These are phyloP conservation scores for Aspergillus fischeri DNA, from an alignment of 2,329 filamentous ascomycete species.

Conservation along the genomic window DNA sequence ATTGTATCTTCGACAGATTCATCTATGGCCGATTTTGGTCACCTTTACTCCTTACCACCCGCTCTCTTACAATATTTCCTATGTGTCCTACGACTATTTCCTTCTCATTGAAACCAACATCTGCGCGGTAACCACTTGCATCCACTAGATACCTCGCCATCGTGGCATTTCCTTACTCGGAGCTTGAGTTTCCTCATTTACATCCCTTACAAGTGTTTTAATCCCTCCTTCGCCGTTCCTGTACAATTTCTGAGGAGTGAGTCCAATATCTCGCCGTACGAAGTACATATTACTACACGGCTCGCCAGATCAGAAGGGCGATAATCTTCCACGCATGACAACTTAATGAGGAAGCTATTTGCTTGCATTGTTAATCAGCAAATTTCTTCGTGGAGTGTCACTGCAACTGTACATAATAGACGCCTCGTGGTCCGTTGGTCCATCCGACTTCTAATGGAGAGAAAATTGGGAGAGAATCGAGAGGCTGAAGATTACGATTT, in stretches of 20 bases:
- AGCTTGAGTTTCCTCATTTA: slow-evolving; percentile 5
- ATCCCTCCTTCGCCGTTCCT: slow-evolving; percentile 21
- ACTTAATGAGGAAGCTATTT: slow-evolving; percentile 8
- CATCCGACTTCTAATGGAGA: slow-evolving; percentile 21
- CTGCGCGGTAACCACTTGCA: slow-evolving; percentile 4
- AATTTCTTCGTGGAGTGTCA: slow-evolving; percentile 1
- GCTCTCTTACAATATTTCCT: slow-evolving; percentile 16
- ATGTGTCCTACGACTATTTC: slow-evolving; percentile 17
- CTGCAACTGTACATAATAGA: slow-evolving; percentile 33
- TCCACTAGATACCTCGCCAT: slow-evolving; percentile 17
- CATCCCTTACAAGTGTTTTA: background rate
- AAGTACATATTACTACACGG: slow-evolving; percentile 25
- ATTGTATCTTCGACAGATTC: background rate
- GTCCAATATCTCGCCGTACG: slow-evolving; percentile 20
- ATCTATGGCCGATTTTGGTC: slow-evolving; percentile 1
- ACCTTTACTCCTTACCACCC: slow-evolving; percentile 10
- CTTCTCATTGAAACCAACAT: slow-evolving; percentile 13
- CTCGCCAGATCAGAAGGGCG: slow-evolving; percentile 12
- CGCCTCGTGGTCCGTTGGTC: slow-evolving; percentile 15
- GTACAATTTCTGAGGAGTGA: slow-evolving; percentile 26
- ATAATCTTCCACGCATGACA: slow-evolving; percentile 13
- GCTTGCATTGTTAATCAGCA: background rate
- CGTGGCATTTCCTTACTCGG: slow-evolving; percentile 24
- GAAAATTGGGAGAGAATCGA: slow-evolving; percentile 17
- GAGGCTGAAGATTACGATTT: slow-evolving; percentile 27